These are phyloP conservation scores for Themeda triandra DNA, from an alignment of 176 grass and related monocot genomes.

Conservation along the genomic window DNA sequence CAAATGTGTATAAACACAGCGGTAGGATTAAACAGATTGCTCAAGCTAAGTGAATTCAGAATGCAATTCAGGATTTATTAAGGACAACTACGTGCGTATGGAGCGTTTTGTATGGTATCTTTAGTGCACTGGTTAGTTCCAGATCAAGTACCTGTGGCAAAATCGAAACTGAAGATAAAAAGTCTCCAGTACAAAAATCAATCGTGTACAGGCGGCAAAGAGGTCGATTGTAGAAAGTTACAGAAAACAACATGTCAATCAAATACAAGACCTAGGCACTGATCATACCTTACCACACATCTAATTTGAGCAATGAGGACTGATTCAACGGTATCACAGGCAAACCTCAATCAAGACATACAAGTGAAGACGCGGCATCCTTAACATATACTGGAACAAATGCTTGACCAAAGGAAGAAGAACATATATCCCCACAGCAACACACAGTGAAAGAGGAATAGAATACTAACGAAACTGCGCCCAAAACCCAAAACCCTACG, in stretches of 20 bases:
- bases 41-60: neutral
- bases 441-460: neutral
- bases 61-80: neutral
- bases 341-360: neutral
- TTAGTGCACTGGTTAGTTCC: neutral
- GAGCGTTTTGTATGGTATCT: neutral
- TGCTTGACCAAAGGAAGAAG: neutral
- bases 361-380: neutral
- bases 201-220: neutral
- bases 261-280: neutral
- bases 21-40: neutral
- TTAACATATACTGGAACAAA: neutral
- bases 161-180: neutral
- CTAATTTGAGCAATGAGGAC: neutral
- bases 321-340: neutral
- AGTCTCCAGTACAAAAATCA: neutral
- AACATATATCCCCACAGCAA: neutral
- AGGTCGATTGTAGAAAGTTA: neutral
- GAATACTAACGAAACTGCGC: neutral
- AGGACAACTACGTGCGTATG: neutral
- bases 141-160: neutral
- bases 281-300: neutral
- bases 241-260: neutral
- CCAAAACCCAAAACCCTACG: conserved; percentile 23
- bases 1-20: neutral